Base-by-base conservation (phyloP, 177 flowering plant genomes). In the Vitis hybrid region DNA sequence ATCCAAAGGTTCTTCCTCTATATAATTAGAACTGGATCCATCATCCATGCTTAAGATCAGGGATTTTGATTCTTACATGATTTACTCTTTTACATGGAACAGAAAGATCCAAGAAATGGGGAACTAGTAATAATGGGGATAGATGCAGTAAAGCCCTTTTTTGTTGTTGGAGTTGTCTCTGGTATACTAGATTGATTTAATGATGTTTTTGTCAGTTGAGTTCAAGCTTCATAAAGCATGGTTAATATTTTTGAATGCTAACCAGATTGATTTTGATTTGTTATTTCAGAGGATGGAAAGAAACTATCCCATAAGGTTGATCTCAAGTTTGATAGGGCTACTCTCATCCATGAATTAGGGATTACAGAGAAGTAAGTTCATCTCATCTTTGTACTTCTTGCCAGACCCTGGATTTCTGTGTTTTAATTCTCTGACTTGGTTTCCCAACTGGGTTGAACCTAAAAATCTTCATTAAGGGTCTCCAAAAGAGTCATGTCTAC, bases 91-190 rank as follows among this genome's bases (percentile, higher is more conserved):
- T 26, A 26, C 9, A 62, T 72, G 22, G 26, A 19, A 11, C 84
- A 86, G 89, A 83, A 56, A 82, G 83, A 70, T 73, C 92, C 89
- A 18, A 75, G 58, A 9, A 76, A 83, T 13, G 85, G 89, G 14
- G 89, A 86, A 82, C 80, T 88, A 26, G 85, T 88, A 15, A 81
- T 80, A 57, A 61, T 84, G 70, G 92, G 89, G 3, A 71, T 83
- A 12, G 77, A 80, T 71, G 79, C 82, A 10, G 52, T 39, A 49
- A 80, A 83, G 56, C 89, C 91, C 55, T 86, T 33, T 69, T 67
- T 66, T 56, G 89, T 76, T 56, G 18, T 87, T 19, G 89, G 91
- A 22, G 74, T 87, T 2, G 66, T 84, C 45, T 82, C 86, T 67
- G 88, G 90, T 87, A 77, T 10, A 5, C 29, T 18, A 16, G 33